Evolutionary conservation across 352 stramenopile genomes (phyloP).

Genomic region (Globisporangium emineosum): DNA sequence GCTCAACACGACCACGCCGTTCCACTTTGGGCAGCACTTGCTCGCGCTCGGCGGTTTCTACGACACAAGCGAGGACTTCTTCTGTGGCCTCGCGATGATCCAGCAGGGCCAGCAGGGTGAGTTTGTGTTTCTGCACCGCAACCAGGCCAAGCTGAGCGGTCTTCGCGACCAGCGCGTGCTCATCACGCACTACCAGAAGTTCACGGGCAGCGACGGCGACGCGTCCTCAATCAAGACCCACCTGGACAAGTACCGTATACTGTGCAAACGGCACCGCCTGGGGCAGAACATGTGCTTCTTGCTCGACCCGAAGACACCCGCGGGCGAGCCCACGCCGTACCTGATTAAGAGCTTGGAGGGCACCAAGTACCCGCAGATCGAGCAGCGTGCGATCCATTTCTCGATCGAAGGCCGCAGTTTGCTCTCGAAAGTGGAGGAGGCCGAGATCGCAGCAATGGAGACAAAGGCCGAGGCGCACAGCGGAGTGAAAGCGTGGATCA

Average conservation of each 20-base stretch:
- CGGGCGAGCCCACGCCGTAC: slow-evolving; percentile 41
- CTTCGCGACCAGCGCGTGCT: slow-evolving; percentile 44
- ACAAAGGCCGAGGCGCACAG: neutral
- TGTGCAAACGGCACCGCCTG: slow-evolving; percentile 48
- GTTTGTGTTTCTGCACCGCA: slow-evolving; percentile 16
- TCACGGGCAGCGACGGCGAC: slow-evolving; percentile 57
- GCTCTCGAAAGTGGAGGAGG: slow-evolving; percentile 50
- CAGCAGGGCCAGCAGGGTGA: slow-evolving; percentile 14
- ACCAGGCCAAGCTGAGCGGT: slow-evolving; percentile 13
- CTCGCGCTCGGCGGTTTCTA: slow-evolving; percentile 40
- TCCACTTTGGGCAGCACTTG: slow-evolving; percentile 44
- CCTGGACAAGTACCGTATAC: slow-evolving; percentile 66
- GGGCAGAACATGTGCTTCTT: slow-evolving; percentile 66
- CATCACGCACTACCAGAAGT: slow-evolving; percentile 69
- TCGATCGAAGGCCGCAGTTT: slow-evolving; percentile 69
- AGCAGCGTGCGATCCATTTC: slow-evolving; percentile 68
- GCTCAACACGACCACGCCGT: slow-evolving; percentile 43
- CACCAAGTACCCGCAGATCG: slow-evolving; percentile 46
- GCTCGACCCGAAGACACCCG: slow-evolving; percentile 39
- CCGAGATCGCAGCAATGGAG: slow-evolving; percentile 5
- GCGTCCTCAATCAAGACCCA: slow-evolving; percentile 38
- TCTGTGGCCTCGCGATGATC: slow-evolving; percentile 40
- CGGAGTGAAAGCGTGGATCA: neutral
- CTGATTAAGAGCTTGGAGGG: slow-evolving; percentile 48
- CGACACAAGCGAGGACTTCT: slow-evolving; percentile 25